phyloP scores from a whole-genome alignment of 108 stramenopile genomes.

The Fistulifera pelliculosa region DNA sequence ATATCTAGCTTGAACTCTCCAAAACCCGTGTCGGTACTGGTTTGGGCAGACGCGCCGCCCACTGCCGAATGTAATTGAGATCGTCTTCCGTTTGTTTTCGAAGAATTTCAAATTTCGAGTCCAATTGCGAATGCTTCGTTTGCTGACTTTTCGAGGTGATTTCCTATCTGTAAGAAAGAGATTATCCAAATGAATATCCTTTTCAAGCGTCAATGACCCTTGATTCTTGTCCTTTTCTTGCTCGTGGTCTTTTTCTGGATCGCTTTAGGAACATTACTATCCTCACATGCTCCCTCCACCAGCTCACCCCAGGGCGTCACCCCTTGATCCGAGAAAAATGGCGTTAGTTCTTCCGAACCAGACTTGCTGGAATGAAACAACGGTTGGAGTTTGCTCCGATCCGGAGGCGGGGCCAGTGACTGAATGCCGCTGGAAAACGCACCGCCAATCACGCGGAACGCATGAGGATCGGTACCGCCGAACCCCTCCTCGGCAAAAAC shows the following conservation, averaged over 20 bases:
- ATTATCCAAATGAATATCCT: constrained; percentile 15
- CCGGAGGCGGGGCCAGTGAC: constrained; percentile 24
- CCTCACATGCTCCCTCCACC: constrained; percentile 18
- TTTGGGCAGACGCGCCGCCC: constrained; percentile 48
- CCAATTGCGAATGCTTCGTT: constrained; percentile 6
- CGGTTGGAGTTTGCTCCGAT: constrained; percentile 23
- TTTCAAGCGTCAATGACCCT: constrained; percentile 25
- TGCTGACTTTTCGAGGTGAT: constrained; percentile 58
- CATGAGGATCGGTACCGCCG: constrained; percentile 62
- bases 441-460: constrained; percentile 81
- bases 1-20: constrained; percentile 53
- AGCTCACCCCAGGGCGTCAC: constrained; percentile 76
- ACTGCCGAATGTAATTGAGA: constrained; percentile 28
- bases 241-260: background rate
- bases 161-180: constrained; percentile 63
- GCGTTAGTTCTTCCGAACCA: constrained; percentile 25
- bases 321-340: constrained; percentile 72
- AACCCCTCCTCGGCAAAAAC: constrained; percentile 75
- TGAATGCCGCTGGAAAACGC: constrained; percentile 22
- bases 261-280: background rate
- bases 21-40: constrained; percentile 21
- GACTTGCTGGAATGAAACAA: constrained; percentile 10
- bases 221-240: constrained; percentile 4
- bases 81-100: constrained; percentile 22
- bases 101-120: background rate